Base-by-base conservation (phyloP, 176 grass and related monocot genomes). In the barley (Hordeum vulgare) region DNA sequence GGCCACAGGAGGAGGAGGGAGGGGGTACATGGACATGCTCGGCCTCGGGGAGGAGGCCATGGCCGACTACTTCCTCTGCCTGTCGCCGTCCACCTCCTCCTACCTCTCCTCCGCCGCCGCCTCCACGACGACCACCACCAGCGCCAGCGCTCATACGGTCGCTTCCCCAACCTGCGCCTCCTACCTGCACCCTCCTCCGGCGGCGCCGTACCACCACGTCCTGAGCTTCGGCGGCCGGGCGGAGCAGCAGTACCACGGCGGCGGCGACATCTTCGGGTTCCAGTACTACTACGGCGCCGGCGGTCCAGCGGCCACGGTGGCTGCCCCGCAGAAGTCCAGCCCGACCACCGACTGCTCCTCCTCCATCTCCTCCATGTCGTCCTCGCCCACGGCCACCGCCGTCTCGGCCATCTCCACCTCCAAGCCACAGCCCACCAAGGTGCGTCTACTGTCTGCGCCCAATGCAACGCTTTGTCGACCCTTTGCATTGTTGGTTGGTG, bases 331-430 rank as follows among this genome's bases (percentile, higher is more conserved):
- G 53, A 87, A 90, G 76, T 84, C 80, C 7, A 87, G 89, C 68
- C 84, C 89, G 9, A 80, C 80, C 49, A 61, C 66, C 68, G 86
- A 90, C 51, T 90, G 84, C 68, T 90, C 84, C 47, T 87, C 88
- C 31, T 83, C 88, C 47, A 18, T 90, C 84, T 90, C 88, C 11
- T 83, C 80, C 84, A 86, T 90, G 88, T 83, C 84, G 28, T 87
- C 89, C 51, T 90, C 89, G 18, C 84, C 84, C 6, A 67, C 89
- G 0, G 80, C 89, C 13, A 87, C 84, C 1, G 66, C 88, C 63
- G 14, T 41, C 23, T 71, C 78, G 8, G 60, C 35, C 74, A 31
- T 85, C 56, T 89, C 83, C 66, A 47, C 75, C 68, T 35, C 84
- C 13, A 87, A 62, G 68, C 57, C 84, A 18, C 89, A 75, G 61